Evolutionary conservation across 2,329 filamentous ascomycete species (phyloP).

Genomic region (Dothideomycetidae sp.): DNA sequence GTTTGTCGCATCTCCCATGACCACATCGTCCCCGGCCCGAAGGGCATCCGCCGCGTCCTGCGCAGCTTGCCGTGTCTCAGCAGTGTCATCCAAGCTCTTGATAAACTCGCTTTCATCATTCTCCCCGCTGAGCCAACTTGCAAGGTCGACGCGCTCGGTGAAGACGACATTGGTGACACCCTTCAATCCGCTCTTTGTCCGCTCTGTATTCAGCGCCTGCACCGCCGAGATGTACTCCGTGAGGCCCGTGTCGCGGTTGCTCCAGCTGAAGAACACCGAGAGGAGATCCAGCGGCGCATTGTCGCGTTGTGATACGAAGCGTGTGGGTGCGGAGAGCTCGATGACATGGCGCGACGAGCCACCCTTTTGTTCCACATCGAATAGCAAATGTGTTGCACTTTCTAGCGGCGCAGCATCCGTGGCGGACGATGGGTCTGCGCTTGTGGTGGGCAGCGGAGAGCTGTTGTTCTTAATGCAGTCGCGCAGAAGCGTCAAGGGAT

Average conservation of each 20-base stretch:
- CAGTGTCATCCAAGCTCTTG: slow-evolving; percentile 59
- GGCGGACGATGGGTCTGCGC: slow-evolving; percentile 46
- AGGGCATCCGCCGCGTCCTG: slow-evolving; percentile 32
- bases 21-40: slow-evolving; percentile 20
- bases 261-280: slow-evolving; percentile 92
- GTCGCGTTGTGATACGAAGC: slow-evolving; percentile 56
- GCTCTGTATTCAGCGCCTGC: slow-evolving; percentile 63
- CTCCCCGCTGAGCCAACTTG: slow-evolving; percentile 84
- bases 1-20: slow-evolving; percentile 28
- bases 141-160: slow-evolving; percentile 78
- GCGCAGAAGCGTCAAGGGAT: slow-evolving; percentile 72
- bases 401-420: slow-evolving; percentile 52
- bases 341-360: slow-evolving; percentile 40
- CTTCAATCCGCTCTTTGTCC: slow-evolving; percentile 41
- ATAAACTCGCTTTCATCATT: slow-evolving; percentile 81
- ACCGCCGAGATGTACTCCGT: slow-evolving; percentile 83
- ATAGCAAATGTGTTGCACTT: slow-evolving; percentile 51
- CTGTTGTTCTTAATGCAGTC: slow-evolving; percentile 61
- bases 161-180: slow-evolving; percentile 81
- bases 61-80: slow-evolving; percentile 36
- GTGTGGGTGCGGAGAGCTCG: slow-evolving; percentile 48
- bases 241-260: slow-evolving; percentile 79
- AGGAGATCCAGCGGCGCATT: slow-evolving; percentile 63
- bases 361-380: slow-evolving; percentile 19
- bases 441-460: slow-evolving; percentile 59